Conservation (phyloP, 1,284 basidiomycete genomes). For the Veloporphyrellus conicus region DNA sequence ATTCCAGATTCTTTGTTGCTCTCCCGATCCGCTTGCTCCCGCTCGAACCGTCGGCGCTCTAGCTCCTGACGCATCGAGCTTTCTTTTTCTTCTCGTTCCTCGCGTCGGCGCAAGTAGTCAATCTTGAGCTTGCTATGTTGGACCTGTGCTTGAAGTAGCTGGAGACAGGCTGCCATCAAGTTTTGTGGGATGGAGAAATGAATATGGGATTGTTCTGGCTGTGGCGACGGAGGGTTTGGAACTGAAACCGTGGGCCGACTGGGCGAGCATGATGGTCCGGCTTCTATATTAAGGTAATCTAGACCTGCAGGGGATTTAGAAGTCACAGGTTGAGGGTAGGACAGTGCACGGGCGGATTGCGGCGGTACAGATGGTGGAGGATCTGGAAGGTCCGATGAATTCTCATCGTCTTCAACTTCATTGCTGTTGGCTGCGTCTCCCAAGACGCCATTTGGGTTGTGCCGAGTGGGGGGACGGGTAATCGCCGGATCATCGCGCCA, state of each 20-base stretch:
- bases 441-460: constrained; percentile 28
- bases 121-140: constrained; percentile 58
- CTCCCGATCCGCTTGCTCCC: constrained; percentile 51
- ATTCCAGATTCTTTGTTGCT: constrained; percentile 47
- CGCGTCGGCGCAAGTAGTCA: constrained; percentile 58
- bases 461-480: constrained; percentile 41
- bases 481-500: constrained; percentile 62
- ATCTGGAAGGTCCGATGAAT: constrained; percentile 41
- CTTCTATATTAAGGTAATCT: constrained; percentile 19
- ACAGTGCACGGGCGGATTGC: constrained; percentile 23
- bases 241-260: constrained; percentile 25
- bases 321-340: constrained; percentile 23
- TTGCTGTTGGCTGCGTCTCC: constrained; percentile 33
- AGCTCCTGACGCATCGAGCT: constrained; percentile 44
- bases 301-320: constrained; percentile 12
- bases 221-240: constrained; percentile 18
- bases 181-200: constrained; percentile 54
- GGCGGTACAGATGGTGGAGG: constrained; percentile 24
- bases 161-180: constrained; percentile 54
- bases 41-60: constrained; percentile 44
- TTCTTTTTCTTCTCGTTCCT: constrained; percentile 60
- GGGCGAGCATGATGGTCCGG: constrained; percentile 20
- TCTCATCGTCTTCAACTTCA: constrained; percentile 49
- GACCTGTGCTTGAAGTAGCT: constrained; percentile 53
- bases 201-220: constrained; percentile 38